Evolutionary conservation across 2,329 filamentous ascomycete genomes (phyloP), one percentile per base, ranked within the genome.

Genomic region (Colletotrichum acutatum): DNA sequence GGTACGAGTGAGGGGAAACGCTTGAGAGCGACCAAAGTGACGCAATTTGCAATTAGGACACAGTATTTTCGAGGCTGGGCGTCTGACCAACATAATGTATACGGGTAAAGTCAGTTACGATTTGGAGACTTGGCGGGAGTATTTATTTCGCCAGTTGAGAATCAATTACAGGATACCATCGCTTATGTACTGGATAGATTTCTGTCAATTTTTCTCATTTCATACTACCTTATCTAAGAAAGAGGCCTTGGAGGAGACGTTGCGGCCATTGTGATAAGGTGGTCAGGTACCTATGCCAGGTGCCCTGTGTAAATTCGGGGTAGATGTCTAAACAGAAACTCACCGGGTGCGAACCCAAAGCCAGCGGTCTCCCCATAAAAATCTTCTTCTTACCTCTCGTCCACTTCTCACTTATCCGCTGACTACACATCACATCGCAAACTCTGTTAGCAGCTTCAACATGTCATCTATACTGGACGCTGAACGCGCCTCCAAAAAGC

Each of bases 401-500:
- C 16, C 19, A 32, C 9, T n/a, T 56, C 8, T 49, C 28, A 30
- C 57, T 26, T 22, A 26, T 46, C 11, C 12, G 56, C 34, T 56
- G 32, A 63, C 26, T 57, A 53, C 58, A 34, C 3, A 52, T 22
- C 26, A 34, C 3, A 32, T 46, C 42, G 42, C 42, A 22, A 7
- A 49, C 4, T 49, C 28, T 22, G 26, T 52, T 22, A 19, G 24
- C 22, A 61, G 8, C 14, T 1, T 37, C 26, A 67, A 14, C 52
- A 61, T 74, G 60, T 16, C 60, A 6, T 14, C 62, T 34, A 46
- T 12, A 75, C 76, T 77, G 19, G 75, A 75, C 64, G 78, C 76
- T 61, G 78, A 79, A 70, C 80, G 77, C 66, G 78, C 69, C 77
- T 76, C 80, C 16, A 86, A 85, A 75, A 84, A 80, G 75, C 80